Conservation (phyloP, 2,329 filamentous ascomycete species). For the Phaeoacremonium minimum region DNA sequence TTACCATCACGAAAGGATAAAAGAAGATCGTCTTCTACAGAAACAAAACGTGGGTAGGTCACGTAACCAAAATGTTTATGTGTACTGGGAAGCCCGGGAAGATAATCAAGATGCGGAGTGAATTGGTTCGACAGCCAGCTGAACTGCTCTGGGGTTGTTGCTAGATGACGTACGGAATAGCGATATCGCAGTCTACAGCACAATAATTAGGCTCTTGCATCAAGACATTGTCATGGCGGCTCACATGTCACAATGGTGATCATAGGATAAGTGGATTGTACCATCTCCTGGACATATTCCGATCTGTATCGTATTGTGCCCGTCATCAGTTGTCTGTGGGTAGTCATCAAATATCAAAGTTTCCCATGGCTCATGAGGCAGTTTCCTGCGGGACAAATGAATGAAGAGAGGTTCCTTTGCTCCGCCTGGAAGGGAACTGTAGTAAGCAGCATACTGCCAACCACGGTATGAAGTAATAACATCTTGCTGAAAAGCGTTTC, state of each 20-base stretch:
- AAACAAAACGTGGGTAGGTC: slow-evolving; percentile 45
- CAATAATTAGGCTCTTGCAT: too few relatives aligned
- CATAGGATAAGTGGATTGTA: slow-evolving; percentile 48
- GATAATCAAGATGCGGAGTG: slow-evolving; percentile 25
- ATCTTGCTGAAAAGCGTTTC: slow-evolving; percentile 44
- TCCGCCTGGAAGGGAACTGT: slow-evolving; percentile 19
- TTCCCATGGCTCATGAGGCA: slow-evolving; percentile 37
- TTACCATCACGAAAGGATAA: slow-evolving; percentile 46
- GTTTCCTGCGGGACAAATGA: slow-evolving; percentile 37
- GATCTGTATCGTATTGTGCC: slow-evolving; percentile 48
- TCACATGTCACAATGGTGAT: slow-evolving; percentile 41
- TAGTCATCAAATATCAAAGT: slow-evolving; percentile 43
- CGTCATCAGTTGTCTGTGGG: slow-evolving; percentile 42
- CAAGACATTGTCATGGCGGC: too few relatives aligned
- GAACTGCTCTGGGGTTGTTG: slow-evolving; percentile 22
- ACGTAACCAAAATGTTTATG: slow-evolving; percentile 29
- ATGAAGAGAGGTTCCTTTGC: slow-evolving; percentile 30
- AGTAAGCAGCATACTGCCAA: slow-evolving; percentile 45
- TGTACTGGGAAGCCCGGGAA: slow-evolving; percentile 24
- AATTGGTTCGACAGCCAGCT: slow-evolving; percentile 29
- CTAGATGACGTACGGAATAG: slow-evolving; percentile 24
- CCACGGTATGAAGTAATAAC: slow-evolving; percentile 39
- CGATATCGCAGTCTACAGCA: slow-evolving; percentile 34
- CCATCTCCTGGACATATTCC: slow-evolving; percentile 44
- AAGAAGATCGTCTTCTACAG: slow-evolving; percentile 27